Evolutionary conservation across 2,329 filamentous ascomycete genomes (phyloP).

Genomic region (Calonectria montana): DNA sequence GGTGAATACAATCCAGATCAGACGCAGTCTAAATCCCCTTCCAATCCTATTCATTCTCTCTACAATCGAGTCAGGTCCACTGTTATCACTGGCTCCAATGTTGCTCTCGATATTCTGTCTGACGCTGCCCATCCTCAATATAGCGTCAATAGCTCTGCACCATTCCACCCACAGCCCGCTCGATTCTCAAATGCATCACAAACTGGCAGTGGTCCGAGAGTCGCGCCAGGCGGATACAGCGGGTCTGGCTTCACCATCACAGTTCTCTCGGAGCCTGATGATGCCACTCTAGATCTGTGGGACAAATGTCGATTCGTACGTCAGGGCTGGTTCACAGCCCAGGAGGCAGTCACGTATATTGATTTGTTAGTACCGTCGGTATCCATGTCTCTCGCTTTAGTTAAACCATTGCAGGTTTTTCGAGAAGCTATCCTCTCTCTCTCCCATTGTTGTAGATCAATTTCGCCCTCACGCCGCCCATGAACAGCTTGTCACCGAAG

Average conservation of each 20-base stretch:
- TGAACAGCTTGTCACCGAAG: not conserved
- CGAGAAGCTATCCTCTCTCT: not conserved
- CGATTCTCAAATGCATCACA: not conserved
- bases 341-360: constrained; percentile 41
- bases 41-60: constrained; percentile 3
- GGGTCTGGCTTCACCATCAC: not conserved
- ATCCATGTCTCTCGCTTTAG: not conserved
- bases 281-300: constrained; percentile 36
- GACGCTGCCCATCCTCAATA: constrained; percentile 23
- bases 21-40: not conserved
- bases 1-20: not conserved
- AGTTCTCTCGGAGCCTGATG: constrained; percentile 32
- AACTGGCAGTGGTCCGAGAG: not conserved
- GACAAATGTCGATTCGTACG: constrained; percentile 41
- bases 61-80: constrained; percentile 28
- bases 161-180: not conserved
- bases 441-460: not conserved
- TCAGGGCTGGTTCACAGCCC: constrained; percentile 40
- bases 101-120: constrained; percentile 30
- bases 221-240: not conserved
- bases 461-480: not conserved
- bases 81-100: constrained; percentile 29
- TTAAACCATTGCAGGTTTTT: not conserved
- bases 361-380: not conserved
- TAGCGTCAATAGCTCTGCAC: not conserved